A percentile compares a stretch with the other conserved stretches of the same genome.
phyloP scores from a whole-genome alignment of 129 eudicot species.

The Lactuca sativa region DNA sequence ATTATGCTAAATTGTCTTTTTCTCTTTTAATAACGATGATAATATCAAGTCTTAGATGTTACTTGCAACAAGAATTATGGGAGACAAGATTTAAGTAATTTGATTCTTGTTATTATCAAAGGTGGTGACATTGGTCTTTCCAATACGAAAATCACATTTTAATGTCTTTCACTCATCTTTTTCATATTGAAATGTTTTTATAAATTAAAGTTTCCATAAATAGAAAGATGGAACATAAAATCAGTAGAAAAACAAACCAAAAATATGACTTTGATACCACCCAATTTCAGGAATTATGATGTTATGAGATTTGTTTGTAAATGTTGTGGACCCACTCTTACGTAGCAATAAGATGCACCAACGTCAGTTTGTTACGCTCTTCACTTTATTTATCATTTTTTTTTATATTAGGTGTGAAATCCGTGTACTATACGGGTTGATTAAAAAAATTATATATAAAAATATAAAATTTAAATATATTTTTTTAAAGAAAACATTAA shows the following conservation, averaged over 20 bases:
- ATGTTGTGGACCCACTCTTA: neutral
- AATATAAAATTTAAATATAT: too few relatives aligned
- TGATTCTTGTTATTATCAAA: neutral
- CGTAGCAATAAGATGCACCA: neutral
- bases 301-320: slow-evolving; percentile 1
- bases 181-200: too few relatives aligned
- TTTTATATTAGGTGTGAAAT: too few relatives aligned
- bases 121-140: neutral
- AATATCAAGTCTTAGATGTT: neutral
- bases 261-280: neutral
- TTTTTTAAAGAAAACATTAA: too few relatives aligned
- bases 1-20: too few relatives aligned
- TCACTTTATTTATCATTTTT: too few relatives aligned
- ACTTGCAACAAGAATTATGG: neutral
- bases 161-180: neutral
- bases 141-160: neutral
- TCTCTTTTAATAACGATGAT: neutral
- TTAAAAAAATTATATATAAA: too few relatives aligned
- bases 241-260: neutral
- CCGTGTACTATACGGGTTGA: too few relatives aligned
- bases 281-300: neutral
- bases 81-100: neutral
- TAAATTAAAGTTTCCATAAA: neutral
- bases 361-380: neutral
- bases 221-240: neutral